Percentiles rank a stretch among this genome's conserved stretches.
Evolutionary conservation across 148 eudicot species (phyloP).

Genomic region (Camellia granthamiana): DNA sequence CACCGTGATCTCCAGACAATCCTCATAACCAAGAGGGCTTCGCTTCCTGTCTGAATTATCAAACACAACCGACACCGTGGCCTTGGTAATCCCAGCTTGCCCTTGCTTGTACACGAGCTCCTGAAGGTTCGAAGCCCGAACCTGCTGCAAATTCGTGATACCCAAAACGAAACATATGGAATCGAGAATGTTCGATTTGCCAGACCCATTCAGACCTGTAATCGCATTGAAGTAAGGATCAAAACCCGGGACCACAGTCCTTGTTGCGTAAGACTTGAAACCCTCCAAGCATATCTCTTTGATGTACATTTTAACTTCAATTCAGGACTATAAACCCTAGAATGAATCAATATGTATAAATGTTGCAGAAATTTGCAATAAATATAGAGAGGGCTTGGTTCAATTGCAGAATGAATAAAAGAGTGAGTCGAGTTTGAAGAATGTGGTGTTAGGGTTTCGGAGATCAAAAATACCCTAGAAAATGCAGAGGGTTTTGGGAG

Average conservation of each 20-base stretch:
- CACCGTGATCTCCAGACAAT: conserved; percentile 79
- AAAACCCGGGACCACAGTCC: conserved; percentile 54
- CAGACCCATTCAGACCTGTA: conserved; percentile 93
- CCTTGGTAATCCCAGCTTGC: conserved; percentile 96
- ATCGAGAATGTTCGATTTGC: conserved; percentile 83
- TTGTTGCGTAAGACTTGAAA: conserved; percentile 96
- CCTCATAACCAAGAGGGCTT: conserved; percentile 92
- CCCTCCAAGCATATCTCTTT: conserved; percentile 90
- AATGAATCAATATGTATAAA: no score
- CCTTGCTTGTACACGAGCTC: conserved; percentile 99
- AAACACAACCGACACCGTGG: conserved; percentile 81
- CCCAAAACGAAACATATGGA: conserved; percentile 95
- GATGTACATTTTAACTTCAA: conserved; percentile 55
- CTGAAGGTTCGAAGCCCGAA: conserved; percentile 93
- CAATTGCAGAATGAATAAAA: neutral
- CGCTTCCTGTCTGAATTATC: conserved; percentile 71
- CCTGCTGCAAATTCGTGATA: conserved; percentile 94
- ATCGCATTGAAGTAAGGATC: conserved; percentile 94
- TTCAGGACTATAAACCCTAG: neutral
- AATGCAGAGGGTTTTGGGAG: no score
- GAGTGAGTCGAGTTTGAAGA: no score
- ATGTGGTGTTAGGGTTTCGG: neutral
- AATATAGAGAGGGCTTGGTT: neutral
- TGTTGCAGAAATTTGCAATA: no score
- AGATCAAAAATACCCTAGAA: neutral